Conservation (phyloP, 1,284 basidiomycete species). For the Malassezia obtusa region DNA sequence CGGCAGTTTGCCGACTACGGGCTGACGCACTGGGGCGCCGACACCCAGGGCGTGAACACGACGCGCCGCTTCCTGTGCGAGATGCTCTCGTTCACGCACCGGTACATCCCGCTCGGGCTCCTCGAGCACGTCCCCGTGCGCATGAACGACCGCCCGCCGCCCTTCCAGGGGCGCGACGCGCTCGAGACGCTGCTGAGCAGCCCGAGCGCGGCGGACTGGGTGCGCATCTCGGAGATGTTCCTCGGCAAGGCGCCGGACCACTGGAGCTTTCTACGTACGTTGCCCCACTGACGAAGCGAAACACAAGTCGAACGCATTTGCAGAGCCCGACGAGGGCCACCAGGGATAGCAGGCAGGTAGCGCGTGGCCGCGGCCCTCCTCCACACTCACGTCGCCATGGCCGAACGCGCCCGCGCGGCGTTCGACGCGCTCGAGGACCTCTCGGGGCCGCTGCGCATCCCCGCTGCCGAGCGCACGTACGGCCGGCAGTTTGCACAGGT, state of each 20-base stretch:
- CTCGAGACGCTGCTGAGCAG: constrained; percentile 71
- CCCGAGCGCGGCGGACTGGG: constrained; percentile 77
- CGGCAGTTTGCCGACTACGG: constrained; percentile 49
- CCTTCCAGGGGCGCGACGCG: constrained; percentile 74
- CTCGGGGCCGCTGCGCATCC: constrained; percentile 26
- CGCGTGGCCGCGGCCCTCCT: background rate
- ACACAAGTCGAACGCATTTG: constrained; percentile 27
- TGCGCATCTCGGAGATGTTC: constrained; percentile 91
- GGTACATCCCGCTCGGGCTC: constrained; percentile 85
- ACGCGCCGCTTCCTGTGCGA: constrained; percentile 89
- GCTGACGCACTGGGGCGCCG: constrained; percentile 43
- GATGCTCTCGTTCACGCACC: constrained; percentile 84
- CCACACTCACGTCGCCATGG: background rate
- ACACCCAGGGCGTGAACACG: constrained; percentile 67
- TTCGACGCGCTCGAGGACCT: constrained; percentile 19
- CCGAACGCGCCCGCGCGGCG: background rate
- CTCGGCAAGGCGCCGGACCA: constrained; percentile 60
- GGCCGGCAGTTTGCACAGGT: constrained; percentile 40
- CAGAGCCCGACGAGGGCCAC: constrained; percentile 5
- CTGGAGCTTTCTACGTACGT: constrained; percentile 54
- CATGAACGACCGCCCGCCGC: constrained; percentile 81
- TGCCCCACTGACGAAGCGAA: constrained; percentile 13
- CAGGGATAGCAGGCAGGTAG: constrained; percentile 2
- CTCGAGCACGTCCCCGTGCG: constrained; percentile 71
- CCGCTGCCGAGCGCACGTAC: constrained; percentile 33